phyloP scores from a whole-genome alignment of 108 stramenopile species.

The Bacterosira constricta region DNA sequence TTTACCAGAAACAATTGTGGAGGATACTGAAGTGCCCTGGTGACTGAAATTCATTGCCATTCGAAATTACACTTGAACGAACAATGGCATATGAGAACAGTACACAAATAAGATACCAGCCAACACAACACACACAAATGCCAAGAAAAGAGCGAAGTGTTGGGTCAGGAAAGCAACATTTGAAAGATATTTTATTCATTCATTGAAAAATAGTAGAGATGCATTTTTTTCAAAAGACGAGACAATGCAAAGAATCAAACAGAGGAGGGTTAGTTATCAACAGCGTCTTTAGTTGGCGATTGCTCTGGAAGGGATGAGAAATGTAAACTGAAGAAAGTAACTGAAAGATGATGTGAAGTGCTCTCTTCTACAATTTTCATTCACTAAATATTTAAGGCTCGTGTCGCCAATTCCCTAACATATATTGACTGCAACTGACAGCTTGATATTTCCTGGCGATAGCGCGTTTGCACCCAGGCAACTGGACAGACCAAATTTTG shows the following conservation, averaged over 20 bases:
- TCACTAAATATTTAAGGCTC: not conserved
- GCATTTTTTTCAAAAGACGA: not conserved
- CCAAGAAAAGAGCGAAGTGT: not conserved
- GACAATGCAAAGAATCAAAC: not conserved
- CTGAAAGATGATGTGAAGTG: not conserved
- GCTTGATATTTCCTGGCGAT: no score
- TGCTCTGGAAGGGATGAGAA: not conserved
- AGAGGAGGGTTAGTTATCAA: not conserved
- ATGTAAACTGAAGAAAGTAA: not conserved
- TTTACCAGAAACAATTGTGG: no score
- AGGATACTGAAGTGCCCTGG: not conserved
- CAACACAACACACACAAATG: no score
- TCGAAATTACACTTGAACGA: not conserved
- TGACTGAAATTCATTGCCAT: not conserved
- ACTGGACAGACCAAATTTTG: not conserved
- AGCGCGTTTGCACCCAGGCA: not conserved
- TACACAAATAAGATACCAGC: not conserved
- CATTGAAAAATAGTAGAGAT: not conserved
- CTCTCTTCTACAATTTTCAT: not conserved
- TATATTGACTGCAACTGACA: not conserved
- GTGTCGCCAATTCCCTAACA: not conserved
- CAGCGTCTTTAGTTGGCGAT: not conserved
- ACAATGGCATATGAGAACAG: not conserved
- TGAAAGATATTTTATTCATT: conserved; percentile 21
- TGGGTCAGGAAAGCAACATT: conserved; percentile 9